A percentile compares a stretch with the other conserved stretches of the same genome.
These are phyloP conservation scores for Amanita subjunquillea DNA, from an alignment of 768 basidiomycete genomes.

Conservation along the genomic window DNA sequence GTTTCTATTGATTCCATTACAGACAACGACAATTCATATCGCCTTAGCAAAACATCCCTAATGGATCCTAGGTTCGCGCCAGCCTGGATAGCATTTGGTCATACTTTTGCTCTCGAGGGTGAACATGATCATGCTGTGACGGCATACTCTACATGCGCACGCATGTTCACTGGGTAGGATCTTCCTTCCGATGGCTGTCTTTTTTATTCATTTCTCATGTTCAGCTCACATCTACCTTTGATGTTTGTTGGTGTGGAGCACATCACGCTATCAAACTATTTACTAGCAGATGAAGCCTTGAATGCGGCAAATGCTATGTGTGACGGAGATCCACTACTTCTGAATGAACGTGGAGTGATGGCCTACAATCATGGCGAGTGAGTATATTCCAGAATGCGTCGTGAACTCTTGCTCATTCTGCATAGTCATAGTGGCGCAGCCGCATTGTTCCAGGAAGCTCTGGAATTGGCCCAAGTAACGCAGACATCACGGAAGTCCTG, in stretches of 20 bases:
- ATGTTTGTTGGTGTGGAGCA: slow-evolving; percentile 99
- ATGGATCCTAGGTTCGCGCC: slow-evolving; percentile 96
- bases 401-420: background rate
- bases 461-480: slow-evolving; percentile 75
- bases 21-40: slow-evolving; percentile 6
- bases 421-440: slow-evolving; percentile 66
- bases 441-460: slow-evolving; percentile 59
- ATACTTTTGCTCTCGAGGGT: slow-evolving; percentile 93
- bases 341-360: slow-evolving; percentile 92
- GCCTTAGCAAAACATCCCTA: slow-evolving; percentile 78
- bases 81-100: slow-evolving; percentile 96
- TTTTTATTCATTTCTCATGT: background rate
- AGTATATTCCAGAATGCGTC: slow-evolving; percentile 15
- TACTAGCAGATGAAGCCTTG: slow-evolving; percentile 81
- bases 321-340: slow-evolving; percentile 77
- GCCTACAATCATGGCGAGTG: slow-evolving; percentile 81
- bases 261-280: slow-evolving; percentile 75
- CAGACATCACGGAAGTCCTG: slow-evolving; percentile 81
- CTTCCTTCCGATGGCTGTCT: background rate
- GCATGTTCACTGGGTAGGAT: slow-evolving; percentile 86
- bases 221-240: slow-evolving; percentile 87
- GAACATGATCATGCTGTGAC: slow-evolving; percentile 99
- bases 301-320: slow-evolving; percentile 75
- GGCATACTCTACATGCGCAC: slow-evolving; percentile 92
- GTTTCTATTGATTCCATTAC: background rate